Base-by-base conservation (phyloP, 352 stramenopile species). In the Globisporangium paddicum region DNA sequence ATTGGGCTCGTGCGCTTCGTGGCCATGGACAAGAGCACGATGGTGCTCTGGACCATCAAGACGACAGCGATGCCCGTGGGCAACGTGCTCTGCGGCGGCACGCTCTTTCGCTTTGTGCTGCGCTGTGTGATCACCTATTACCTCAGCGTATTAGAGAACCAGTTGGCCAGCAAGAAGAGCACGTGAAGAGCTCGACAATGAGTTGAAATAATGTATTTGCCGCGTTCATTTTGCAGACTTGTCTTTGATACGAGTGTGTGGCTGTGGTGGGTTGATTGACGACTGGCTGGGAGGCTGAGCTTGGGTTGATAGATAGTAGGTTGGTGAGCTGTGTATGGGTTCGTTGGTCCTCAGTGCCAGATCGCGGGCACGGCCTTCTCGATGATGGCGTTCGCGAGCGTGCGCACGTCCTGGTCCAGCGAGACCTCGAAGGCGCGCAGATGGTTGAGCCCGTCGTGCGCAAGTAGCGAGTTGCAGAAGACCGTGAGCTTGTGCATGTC, bases 401-500 rank as follows among this genome's bases (percentile, higher is more conserved):
- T 52, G 34, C 77, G 77, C 26, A 88, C 71, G 54, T 87, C 79
- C 16, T 68, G 61, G 55, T 90, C 82, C 10, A 66, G 28, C 0
- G 72, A 74, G 14, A 63, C 62, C 42, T 89, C 73, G n/a, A 92
- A 76, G 3, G 73, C 66, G 26, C 77, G 82, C 21, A 92, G 60
- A 45, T 77, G 68, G 50, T 89, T 89, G 35, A 92, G 68, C 0
- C 79, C 78, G 49, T 92, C 82, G 67, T 90, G 67, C 52, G 85
- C 71, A 62, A 92, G 59, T 51, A 92, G 68, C 40, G 82, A 86
- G 63, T 92, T 92, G 79, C 82, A 92, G 55, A 92, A 89, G 16
- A 92, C 79, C 23, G 77, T 89, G 54, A 92, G 77, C 40, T 90
- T 90, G 68, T 80, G 87, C 68, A 92, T 74, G 61, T 92, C 79